phyloP scores from a whole-genome alignment of 2,329 filamentous ascomycete genomes.

The Eutypa lata region DNA sequence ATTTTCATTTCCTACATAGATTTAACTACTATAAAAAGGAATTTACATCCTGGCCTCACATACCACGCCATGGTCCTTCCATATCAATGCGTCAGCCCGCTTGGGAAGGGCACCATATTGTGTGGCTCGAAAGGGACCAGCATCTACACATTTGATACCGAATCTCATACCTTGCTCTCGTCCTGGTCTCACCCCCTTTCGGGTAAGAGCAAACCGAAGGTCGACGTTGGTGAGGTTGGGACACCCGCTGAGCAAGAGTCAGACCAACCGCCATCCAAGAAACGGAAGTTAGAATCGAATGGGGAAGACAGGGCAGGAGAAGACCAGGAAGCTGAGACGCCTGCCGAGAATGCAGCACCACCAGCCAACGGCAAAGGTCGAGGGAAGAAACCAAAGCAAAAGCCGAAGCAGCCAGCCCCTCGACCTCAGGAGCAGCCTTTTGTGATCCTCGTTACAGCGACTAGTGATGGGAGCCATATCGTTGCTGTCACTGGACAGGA shows the following conservation, averaged over 20 bases:
- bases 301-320: slow-evolving; percentile 4
- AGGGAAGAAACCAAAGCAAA: slow-evolving; percentile 28
- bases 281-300: slow-evolving; percentile 16
- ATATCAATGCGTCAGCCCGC: slow-evolving; percentile 60
- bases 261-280: slow-evolving; percentile 20
- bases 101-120: slow-evolving; percentile 50
- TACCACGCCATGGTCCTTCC: slow-evolving; percentile 62
- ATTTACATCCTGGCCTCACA: slow-evolving; percentile 32
- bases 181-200: slow-evolving; percentile 24
- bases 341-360: background rate
- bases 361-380: slow-evolving; percentile 8
- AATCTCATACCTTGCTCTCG: slow-evolving; percentile 12
- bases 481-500: slow-evolving; percentile 85
- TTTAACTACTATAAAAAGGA: no score
- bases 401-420: slow-evolving; percentile 11
- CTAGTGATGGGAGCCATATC: slow-evolving; percentile 63
- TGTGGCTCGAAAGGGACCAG: slow-evolving; percentile 71
- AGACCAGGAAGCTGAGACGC: background rate
- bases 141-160: slow-evolving; percentile 64
- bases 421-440: slow-evolving; percentile 50
- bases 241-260: slow-evolving; percentile 8
- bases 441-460: slow-evolving; percentile 66
- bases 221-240: slow-evolving; percentile 4
- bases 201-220: slow-evolving; percentile 6
- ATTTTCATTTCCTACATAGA: background rate